Base-by-base conservation (phyloP, 164 flowering plant species). In the Kalanchoe fedtschenkoi region DNA sequence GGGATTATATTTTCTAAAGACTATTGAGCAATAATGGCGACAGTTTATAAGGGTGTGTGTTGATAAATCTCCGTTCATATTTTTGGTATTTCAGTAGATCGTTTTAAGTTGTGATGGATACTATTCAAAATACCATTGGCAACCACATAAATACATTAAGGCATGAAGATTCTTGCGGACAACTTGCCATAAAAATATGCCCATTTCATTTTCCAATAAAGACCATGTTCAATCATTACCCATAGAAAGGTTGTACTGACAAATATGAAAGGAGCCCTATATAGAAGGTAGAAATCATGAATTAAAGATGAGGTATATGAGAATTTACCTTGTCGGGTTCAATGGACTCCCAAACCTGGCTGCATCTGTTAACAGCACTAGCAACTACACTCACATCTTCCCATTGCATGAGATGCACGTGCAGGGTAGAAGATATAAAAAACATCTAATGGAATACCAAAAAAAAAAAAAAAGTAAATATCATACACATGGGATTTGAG, bases 351-450 rank as follows among this genome's bases (percentile, higher is more conserved):
- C 98, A 89, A 32, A 86, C 69, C 61, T 73, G 71, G 66, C 79
- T 68, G 70, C 98, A 92, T 59, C 68, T 76, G 22, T 57, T 69
- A 59, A 83, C 78, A 71, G 91, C 87, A 59, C 62, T 69, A 71
- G 80, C 82, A 54, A 89, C 91, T 54, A 66, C 64, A 66, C 62
- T 79, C 26, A 75, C 80, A 67, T 83, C 89, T 51, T 75, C 81
- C 95, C 98, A 92, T 66, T 92, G 93, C 88, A 92, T 85, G 34
- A 92, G 78, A 67, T 77, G 88, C 69, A 89, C 93, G 44, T 92
- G 98, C 69, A 92, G 69, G 33, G 82, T 69, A 30, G 95, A 85
- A 63, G 96, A 78, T 10, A 87, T 87, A 66, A 92, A 92, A 77
- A 87, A 87, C 95, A 89, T 86, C 98, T 89, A 73, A 44, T 34